phyloP scores from a whole-genome alignment of 2,329 filamentous ascomycete species.

The Pleomassaria siparia region DNA sequence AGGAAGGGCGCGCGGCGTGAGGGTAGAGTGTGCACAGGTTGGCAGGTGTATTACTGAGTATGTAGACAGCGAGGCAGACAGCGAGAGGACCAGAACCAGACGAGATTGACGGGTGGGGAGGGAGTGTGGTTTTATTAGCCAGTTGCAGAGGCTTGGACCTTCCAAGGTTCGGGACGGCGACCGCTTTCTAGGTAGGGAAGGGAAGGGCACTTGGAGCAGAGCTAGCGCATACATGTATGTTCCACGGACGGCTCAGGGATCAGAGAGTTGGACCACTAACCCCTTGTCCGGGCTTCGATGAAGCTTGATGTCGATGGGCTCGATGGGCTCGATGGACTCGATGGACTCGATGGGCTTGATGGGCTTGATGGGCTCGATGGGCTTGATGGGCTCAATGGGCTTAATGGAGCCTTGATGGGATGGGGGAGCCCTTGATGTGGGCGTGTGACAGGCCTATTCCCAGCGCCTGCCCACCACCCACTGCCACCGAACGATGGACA shows the following conservation, averaged over 20 bases:
- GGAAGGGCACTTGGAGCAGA: conserved; percentile 4
- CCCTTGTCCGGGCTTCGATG: too few relatives aligned
- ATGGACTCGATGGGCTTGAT: too few relatives aligned
- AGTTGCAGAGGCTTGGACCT: not conserved
- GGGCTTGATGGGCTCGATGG: too few relatives aligned
- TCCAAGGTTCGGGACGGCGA: conserved; percentile 2
- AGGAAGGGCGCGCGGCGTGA: conserved; percentile 3
- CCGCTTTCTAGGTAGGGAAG: conserved; percentile 1
- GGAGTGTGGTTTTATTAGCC: conserved; percentile 25
- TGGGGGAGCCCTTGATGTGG: too few relatives aligned
- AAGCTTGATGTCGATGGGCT: too few relatives aligned
- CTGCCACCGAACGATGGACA: conserved; percentile 1
- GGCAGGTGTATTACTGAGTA: conserved; percentile 2
- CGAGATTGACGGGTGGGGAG: conserved; percentile 5
- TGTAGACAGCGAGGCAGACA: not conserved
- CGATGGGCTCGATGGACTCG: too few relatives aligned
- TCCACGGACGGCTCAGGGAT: conserved; percentile 2
- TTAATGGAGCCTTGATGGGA: not conserved
- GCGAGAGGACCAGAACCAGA: conserved; percentile 1
- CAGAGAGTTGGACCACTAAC: too few relatives aligned
- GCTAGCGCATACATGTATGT: conserved; percentile 2
- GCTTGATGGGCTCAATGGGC: too few relatives aligned
- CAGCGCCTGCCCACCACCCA: not conserved
- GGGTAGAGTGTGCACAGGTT: not conserved
- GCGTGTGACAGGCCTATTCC: not conserved